These are phyloP conservation scores for Nicotiana obtusifolia DNA, from an alignment of 257 asterid species.

Conservation along the genomic window DNA sequence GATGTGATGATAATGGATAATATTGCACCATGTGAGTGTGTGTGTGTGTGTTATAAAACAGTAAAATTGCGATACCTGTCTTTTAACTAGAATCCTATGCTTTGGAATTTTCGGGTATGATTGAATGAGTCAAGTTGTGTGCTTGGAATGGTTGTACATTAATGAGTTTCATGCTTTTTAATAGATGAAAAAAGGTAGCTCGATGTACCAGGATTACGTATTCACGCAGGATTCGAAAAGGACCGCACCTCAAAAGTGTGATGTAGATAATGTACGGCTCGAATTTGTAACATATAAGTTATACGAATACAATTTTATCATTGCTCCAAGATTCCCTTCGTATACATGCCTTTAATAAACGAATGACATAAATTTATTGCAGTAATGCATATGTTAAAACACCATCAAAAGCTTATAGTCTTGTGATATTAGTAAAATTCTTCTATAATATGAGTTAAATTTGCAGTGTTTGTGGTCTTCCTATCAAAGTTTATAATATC, in stretches of 20 bases:
- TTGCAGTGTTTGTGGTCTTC: too few relatives aligned
- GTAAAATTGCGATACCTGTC: neutral
- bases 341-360: neutral
- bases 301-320: too few relatives aligned
- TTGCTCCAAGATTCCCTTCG: too few relatives aligned
- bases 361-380: neutral
- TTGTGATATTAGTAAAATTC: neutral
- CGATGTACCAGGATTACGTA: too few relatives aligned
- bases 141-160: neutral
- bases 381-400: neutral
- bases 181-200: neutral
- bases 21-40: neutral
- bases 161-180: neutral
- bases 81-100: neutral
- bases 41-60: neutral
- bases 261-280: too few relatives aligned
- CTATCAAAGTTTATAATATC: too few relatives aligned
- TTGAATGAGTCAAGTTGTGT: neutral
- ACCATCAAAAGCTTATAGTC: neutral
- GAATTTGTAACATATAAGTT: too few relatives aligned
- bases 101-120: neutral
- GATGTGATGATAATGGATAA: neutral
- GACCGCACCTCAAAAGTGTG: too few relatives aligned
- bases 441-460: too few relatives aligned
- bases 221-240: too few relatives aligned